These are phyloP conservation scores for Nakazawaea molendinolei DNA, from an alignment of 805 yeast genomes.

Conservation along the genomic window DNA sequence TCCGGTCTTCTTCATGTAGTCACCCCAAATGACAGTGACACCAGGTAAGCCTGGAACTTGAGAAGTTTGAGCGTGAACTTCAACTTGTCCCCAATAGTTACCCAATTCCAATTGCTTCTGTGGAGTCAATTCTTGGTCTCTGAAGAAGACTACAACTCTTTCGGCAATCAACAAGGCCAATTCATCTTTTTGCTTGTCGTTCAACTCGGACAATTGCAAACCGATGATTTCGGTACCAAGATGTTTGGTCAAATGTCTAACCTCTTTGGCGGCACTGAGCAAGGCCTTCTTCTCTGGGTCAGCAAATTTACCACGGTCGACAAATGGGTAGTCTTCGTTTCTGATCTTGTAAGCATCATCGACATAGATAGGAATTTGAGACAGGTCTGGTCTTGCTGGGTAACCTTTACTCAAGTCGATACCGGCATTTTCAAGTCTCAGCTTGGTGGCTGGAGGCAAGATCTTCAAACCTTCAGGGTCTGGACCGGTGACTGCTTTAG, in stretches of 20 bases:
- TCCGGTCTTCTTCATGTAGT: constrained; percentile 24
- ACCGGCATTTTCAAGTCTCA: constrained; percentile 28
- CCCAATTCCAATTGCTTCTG: constrained; percentile 38
- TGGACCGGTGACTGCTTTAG: constrained; percentile 6
- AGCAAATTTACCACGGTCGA: constrained; percentile 29
- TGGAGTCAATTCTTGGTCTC: constrained; percentile 39
- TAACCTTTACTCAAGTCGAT: constrained; percentile 33
- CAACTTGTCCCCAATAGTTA: constrained; percentile 38
- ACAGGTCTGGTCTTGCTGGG: constrained; percentile 29
- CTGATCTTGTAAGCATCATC: constrained; percentile 35
- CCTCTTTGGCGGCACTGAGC: constrained; percentile 34
- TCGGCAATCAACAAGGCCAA: constrained; percentile 37
- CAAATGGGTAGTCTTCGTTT: constrained; percentile 26
- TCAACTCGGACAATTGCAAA: constrained; percentile 34
- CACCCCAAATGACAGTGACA: constrained; percentile 35
- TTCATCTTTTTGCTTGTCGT: constrained; percentile 35
- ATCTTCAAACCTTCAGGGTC: constrained; percentile 17
- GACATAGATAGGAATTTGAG: constrained; percentile 28
- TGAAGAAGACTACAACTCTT: constrained; percentile 42
- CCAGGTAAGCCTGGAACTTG: constrained; percentile 31
- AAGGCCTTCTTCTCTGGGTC: constrained; percentile 36
- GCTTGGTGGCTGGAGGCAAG: constrained; percentile 23
- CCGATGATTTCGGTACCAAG: constrained; percentile 46
- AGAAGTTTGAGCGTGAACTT: constrained; percentile 30
- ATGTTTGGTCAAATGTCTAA: constrained; percentile 35